phyloP scores from a whole-genome alignment of 768 basidiomycete species.

The Kwoniella sp. region DNA sequence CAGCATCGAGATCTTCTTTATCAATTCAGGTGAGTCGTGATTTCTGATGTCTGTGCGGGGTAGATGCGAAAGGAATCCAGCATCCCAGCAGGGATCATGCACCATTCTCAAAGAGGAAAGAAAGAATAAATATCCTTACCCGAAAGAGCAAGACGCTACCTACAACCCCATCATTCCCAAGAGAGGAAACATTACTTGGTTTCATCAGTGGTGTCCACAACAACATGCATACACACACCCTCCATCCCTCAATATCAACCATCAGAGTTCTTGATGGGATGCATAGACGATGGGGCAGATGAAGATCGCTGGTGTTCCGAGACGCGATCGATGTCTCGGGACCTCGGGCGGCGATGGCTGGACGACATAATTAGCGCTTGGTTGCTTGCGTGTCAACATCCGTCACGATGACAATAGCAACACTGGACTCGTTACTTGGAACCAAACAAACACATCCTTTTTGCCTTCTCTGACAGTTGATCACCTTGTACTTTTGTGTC shows the following conservation, averaged over 20 bases:
- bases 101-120: slow-evolving; percentile 19
- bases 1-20: not conserved
- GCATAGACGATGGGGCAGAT: not conserved
- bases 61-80: slow-evolving; percentile 1
- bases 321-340: not conserved
- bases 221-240: slow-evolving; percentile 2
- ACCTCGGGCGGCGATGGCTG: not conserved
- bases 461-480: not conserved
- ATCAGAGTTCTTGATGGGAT: not conserved
- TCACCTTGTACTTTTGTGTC: too few relatives aligned
- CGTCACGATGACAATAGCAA: not conserved
- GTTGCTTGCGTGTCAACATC: not conserved
- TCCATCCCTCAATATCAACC: not conserved
- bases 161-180: not conserved
- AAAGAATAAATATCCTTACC: too few relatives aligned
- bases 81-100: not conserved
- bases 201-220: not conserved
- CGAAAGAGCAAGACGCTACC: slow-evolving; percentile 14
- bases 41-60: slow-evolving; percentile 19
- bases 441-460: slow-evolving; percentile 3
- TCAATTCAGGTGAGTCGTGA: not conserved
- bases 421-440: not conserved
- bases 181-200: slow-evolving; percentile 2
- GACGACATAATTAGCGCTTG: not conserved
- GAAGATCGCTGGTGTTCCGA: not conserved